phyloP scores from a whole-genome alignment of 163 green algal genomes.

The Scenedesmus sp. region DNA sequence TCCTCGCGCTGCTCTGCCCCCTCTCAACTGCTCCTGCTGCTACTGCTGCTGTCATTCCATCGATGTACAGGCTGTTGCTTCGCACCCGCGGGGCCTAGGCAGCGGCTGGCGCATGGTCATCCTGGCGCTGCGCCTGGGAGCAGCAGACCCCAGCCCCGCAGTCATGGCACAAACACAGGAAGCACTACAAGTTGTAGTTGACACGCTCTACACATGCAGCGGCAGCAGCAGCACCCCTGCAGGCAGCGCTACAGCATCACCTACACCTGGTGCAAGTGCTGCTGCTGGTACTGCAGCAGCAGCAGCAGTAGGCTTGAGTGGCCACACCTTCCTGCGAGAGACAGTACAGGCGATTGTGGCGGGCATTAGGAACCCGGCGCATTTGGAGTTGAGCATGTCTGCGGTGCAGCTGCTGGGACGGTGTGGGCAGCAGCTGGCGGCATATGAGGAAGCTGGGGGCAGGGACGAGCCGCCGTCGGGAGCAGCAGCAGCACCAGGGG shows the following conservation, averaged over 20 bases:
- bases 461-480: constrained; percentile 17
- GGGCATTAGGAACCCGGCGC: constrained; percentile 61
- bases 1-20: background rate
- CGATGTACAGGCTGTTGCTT: constrained; percentile 32
- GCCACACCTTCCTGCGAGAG: constrained; percentile 64
- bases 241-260: background rate
- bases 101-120: constrained; percentile 75
- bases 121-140: constrained; percentile 72
- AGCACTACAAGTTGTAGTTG: constrained; percentile 63
- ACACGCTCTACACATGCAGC: constrained; percentile 56
- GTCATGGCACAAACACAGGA: constrained; percentile 74
- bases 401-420: constrained; percentile 60
- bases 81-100: constrained; percentile 70
- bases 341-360: constrained; percentile 57
- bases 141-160: constrained; percentile 60
- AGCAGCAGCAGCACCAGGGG: background rate
- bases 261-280: background rate
- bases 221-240: background rate
- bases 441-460: constrained; percentile 39
- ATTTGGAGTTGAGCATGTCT: constrained; percentile 50
- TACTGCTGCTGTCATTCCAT: too few relatives aligned
- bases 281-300: background rate
- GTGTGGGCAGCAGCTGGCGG: constrained; percentile 51
- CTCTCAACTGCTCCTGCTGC: background rate
- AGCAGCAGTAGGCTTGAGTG: background rate